A percentile compares a stretch with the other conserved stretches of the same genome.
phyloP scores from a whole-genome alignment of 768 basidiomycete genomes.

The Rhodosporidiobolus sp. region DNA sequence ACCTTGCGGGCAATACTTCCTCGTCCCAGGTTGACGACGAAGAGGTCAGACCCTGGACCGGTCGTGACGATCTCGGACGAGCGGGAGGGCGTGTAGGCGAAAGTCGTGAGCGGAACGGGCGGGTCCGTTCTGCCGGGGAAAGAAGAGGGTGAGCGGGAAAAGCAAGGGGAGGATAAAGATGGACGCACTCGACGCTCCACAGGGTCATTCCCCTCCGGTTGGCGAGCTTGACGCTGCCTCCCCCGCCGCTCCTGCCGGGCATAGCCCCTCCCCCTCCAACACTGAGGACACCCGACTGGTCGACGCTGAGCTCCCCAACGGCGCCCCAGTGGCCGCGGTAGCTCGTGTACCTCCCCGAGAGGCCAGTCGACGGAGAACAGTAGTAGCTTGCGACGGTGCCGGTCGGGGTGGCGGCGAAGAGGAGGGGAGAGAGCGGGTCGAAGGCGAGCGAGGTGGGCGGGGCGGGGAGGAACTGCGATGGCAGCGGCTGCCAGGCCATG shows the following conservation, averaged over 20 bases:
- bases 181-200: slow-evolving; percentile 49
- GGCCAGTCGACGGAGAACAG: slow-evolving; percentile 45
- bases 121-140: slow-evolving; percentile 28
- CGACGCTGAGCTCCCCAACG: slow-evolving; percentile 71
- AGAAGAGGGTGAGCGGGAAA: neutral
- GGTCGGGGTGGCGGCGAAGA: slow-evolving; percentile 76
- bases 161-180: neutral
- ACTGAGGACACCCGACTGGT: slow-evolving; percentile 67
- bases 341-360: slow-evolving; percentile 43
- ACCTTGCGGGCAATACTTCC: slow-evolving; percentile 64
- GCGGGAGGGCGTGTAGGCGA: slow-evolving; percentile 47
- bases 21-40: slow-evolving; percentile 69
- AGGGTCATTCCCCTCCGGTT: slow-evolving; percentile 48
- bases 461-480: slow-evolving; percentile 30
- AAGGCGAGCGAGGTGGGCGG: slow-evolving; percentile 54
- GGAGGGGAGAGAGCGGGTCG: slow-evolving; percentile 82
- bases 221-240: slow-evolving; percentile 50
- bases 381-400: slow-evolving; percentile 71
- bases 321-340: slow-evolving; percentile 46
- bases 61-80: slow-evolving; percentile 61
- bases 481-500: slow-evolving; percentile 26
- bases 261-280: slow-evolving; percentile 45
- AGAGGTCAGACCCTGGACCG: slow-evolving; percentile 57
- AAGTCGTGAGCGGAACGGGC: slow-evolving; percentile 33
- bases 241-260: slow-evolving; percentile 4